These are phyloP conservation scores for Rhytidiadelphus loreus DNA, from an alignment of 225 moss, liverwort and hornwort genomes.

Conservation along the genomic window DNA sequence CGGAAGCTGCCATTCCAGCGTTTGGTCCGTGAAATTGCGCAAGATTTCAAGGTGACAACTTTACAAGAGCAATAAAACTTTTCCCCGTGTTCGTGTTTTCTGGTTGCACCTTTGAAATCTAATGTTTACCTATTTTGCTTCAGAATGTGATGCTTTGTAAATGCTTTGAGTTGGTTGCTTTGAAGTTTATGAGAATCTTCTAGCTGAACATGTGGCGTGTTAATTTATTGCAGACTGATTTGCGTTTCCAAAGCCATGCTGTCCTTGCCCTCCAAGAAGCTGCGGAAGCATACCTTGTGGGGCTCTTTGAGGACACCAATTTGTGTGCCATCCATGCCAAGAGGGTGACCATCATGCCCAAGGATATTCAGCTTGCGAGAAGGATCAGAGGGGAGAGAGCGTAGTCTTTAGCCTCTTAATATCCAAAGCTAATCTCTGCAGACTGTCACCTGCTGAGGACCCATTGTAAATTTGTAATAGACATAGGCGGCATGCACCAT, in stretches of 20 bases:
- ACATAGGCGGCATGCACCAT: neutral
- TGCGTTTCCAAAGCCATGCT: conserved; percentile 51
- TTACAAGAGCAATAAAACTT: neutral
- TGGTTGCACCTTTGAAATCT: neutral
- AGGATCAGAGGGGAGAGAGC: conserved; percentile 51
- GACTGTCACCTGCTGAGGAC: neutral
- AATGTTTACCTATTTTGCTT: neutral
- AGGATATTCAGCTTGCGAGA: conserved; percentile 46
- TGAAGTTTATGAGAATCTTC: neutral
- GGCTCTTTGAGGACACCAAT: neutral
- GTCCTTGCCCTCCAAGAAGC: neutral
- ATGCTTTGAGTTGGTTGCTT: neutral
- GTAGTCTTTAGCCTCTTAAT: neutral
- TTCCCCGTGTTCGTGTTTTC: neutral
- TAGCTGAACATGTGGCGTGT: neutral
- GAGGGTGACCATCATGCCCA: conserved; percentile 56
- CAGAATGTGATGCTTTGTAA: no score
- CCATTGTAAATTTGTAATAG: no score
- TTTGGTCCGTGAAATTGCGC: conserved; percentile 46
- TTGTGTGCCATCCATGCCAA: neutral
- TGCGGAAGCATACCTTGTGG: neutral
- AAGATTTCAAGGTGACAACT: conserved; percentile 34
- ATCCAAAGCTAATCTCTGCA: neutral
- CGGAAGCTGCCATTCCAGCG: neutral
- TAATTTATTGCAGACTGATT: conserved; percentile 19